These are phyloP conservation scores for Pseudofabraea citricarpa DNA, from an alignment of 2,329 filamentous ascomycete species.

Conservation along the genomic window DNA sequence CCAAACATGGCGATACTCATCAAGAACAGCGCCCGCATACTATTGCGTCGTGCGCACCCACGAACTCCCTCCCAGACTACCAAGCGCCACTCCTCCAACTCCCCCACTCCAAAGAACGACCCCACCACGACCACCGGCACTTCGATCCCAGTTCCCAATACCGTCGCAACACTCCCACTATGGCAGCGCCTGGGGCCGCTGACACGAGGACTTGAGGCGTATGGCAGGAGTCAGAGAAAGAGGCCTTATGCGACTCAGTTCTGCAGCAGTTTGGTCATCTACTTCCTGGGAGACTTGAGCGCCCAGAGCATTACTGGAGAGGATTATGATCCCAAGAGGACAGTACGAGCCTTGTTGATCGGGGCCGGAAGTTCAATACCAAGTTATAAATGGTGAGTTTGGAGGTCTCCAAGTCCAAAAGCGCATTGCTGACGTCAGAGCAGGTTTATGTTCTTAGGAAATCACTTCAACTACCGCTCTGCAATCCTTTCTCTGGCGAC, in stretches of 20 bases:
- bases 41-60: neutral
- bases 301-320: conserved; percentile 64
- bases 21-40: neutral
- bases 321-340: conserved; percentile 65
- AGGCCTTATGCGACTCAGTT: conserved; percentile 79
- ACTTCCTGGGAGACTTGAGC: conserved; percentile 70
- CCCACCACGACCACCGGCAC: conserved; percentile 13
- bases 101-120: conserved; percentile 10
- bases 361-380: conserved; percentile 72
- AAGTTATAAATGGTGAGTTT: conserved; percentile 69
- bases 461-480: conserved; percentile 79
- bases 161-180: conserved; percentile 33
- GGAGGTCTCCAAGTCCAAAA: neutral
- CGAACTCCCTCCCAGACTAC: conserved; percentile 3
- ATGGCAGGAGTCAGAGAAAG: conserved; percentile 65
- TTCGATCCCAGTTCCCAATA: conserved; percentile 39
- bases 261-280: conserved; percentile 70
- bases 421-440: neutral
- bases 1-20: neutral
- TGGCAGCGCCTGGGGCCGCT: conserved; percentile 56
- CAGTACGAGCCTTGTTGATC: conserved; percentile 67
- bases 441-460: conserved; percentile 76
- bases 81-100: neutral
- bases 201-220: conserved; percentile 50
- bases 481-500: conserved; percentile 64